Percentiles rank a stretch among this genome's conserved stretches.
phyloP scores from a whole-genome alignment of 495 filamentous ascomycete species.

The Choiromyces venosus region DNA sequence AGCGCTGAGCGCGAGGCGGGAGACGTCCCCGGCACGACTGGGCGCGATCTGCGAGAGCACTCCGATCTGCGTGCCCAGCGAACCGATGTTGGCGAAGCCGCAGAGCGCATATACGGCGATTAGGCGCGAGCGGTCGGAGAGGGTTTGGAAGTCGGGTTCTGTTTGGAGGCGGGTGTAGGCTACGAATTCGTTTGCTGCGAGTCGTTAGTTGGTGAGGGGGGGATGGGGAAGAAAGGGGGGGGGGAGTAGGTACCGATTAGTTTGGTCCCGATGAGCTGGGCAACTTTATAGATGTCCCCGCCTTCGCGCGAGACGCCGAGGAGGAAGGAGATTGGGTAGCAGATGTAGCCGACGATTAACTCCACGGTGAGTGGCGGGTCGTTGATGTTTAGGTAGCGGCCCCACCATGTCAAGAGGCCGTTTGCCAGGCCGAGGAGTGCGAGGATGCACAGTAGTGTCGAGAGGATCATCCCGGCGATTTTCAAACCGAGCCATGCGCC shows the following conservation, averaged over 20 bases:
- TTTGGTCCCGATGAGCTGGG: slow-evolving; percentile 74
- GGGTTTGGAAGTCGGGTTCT: slow-evolving; percentile 44
- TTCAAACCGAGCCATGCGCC: slow-evolving; percentile 85
- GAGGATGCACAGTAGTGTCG: slow-evolving; percentile 77
- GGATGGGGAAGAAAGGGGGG: background rate
- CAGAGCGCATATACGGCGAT: slow-evolving; percentile 69
- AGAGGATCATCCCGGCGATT: slow-evolving; percentile 77
- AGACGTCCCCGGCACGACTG: slow-evolving; percentile 64
- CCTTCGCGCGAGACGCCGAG: slow-evolving; percentile 70
- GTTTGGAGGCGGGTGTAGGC: slow-evolving; percentile 33
- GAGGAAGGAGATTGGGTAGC: slow-evolving; percentile 78
- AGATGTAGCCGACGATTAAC: slow-evolving; percentile 73
- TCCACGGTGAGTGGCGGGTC: slow-evolving; percentile 64
- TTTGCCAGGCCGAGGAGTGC: slow-evolving; percentile 70
- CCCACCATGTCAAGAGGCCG: slow-evolving; percentile 84
- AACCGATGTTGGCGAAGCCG: slow-evolving; percentile 42
- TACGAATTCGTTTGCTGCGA: slow-evolving; percentile 50
- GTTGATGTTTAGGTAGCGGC: slow-evolving; percentile 69
- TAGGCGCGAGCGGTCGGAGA: slow-evolving; percentile 64
- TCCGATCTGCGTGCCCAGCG: slow-evolving; percentile 45
- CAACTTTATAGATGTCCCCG: slow-evolving; percentile 65
- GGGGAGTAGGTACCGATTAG: slow-evolving; percentile 54
- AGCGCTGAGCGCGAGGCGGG: slow-evolving; percentile 67
- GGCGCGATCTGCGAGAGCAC: slow-evolving; percentile 77
- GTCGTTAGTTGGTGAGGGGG: slow-evolving; percentile 1